phyloP scores from a whole-genome alignment of 805 yeast species.

The Zygosaccharomyces gambellarensis region DNA sequence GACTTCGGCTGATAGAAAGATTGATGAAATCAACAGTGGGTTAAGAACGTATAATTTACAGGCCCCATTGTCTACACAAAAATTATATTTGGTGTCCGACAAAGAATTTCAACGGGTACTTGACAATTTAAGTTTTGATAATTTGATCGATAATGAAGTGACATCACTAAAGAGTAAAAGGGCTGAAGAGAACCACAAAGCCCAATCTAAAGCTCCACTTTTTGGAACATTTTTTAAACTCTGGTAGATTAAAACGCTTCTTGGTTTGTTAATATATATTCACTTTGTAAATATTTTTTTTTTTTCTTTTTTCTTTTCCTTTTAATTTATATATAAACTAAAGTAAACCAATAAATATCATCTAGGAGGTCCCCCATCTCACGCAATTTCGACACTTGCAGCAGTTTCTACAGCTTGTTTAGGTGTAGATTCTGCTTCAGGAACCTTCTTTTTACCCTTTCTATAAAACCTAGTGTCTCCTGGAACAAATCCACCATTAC shows the following conservation, averaged over 20 bases:
- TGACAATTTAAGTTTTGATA: constrained; percentile 28
- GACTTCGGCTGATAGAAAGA: constrained; percentile 32
- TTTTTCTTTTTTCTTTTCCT: background rate
- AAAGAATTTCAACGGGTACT: constrained; percentile 42
- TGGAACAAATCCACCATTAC: constrained; percentile 89
- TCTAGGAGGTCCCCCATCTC: background rate
- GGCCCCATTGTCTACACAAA: constrained; percentile 58
- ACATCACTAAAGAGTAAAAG: background rate
- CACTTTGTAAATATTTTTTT: background rate
- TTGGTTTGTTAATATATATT: background rate
- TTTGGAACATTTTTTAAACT: constrained; percentile 4
- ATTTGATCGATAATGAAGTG: constrained; percentile 10
- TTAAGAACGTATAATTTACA: constrained; percentile 58
- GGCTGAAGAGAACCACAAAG: background rate
- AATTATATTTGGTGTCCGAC: constrained; percentile 44
- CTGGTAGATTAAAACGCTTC: constrained; percentile 3
- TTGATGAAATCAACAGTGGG: constrained; percentile 43
- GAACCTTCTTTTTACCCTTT: constrained; percentile 48
- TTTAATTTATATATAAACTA: background rate
- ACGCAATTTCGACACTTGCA: constrained; percentile 2
- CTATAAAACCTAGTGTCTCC: constrained; percentile 66
- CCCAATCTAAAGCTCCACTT: background rate
- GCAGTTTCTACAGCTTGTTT: background rate
- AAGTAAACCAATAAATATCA: background rate
- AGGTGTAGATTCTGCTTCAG: background rate